Percentiles rank a stretch among this genome's conserved stretches.
Evolutionary conservation across 345 rosid species (phyloP).

Genomic region (Mallotus nudiflorus): DNA sequence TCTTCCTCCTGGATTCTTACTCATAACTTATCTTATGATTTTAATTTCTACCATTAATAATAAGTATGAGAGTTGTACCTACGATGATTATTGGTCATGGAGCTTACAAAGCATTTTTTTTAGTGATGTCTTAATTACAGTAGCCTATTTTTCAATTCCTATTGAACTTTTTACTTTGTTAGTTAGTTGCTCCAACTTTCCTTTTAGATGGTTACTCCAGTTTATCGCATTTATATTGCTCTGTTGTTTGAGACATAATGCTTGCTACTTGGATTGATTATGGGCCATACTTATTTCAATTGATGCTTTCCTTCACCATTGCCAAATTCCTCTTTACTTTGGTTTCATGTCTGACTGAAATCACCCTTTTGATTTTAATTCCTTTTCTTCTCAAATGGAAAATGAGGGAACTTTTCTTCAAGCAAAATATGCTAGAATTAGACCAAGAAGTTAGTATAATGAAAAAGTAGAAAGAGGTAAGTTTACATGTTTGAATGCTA

Average conservation of each 20-base stretch:
- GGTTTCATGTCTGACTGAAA: conserved; percentile 86
- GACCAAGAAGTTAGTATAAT: conserved; percentile 91
- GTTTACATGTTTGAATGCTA: conserved; percentile 86
- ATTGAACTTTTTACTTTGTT: conserved; percentile 87
- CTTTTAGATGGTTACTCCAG: conserved; percentile 96
- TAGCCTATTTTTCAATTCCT: conserved; percentile 94
- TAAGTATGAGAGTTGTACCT: conserved; percentile 62
- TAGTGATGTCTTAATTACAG: conserved; percentile 85
- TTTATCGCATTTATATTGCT: conserved; percentile 92
- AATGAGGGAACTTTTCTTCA: conserved; percentile 89
- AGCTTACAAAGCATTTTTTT: conserved; percentile 65
- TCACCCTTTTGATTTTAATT: conserved; percentile 80
- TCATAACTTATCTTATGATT: no score
- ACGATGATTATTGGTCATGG: conserved; percentile 85
- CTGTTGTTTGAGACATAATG: conserved; percentile 89
- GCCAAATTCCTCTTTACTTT: conserved; percentile 78
- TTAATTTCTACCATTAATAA: conserved; percentile 49
- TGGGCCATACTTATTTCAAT: conserved; percentile 83
- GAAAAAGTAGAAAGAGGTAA: conserved; percentile 84
- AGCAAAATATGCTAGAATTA: conserved; percentile 77
- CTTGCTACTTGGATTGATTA: conserved; percentile 84
- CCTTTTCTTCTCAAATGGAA: conserved; percentile 84
- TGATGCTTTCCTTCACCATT: conserved; percentile 76
- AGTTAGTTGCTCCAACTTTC: conserved; percentile 84
- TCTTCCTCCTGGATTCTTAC: no score